These are phyloP conservation scores for Aspergillus pseudonomiae DNA, from an alignment of 2,329 filamentous ascomycete species.

Conservation along the genomic window DNA sequence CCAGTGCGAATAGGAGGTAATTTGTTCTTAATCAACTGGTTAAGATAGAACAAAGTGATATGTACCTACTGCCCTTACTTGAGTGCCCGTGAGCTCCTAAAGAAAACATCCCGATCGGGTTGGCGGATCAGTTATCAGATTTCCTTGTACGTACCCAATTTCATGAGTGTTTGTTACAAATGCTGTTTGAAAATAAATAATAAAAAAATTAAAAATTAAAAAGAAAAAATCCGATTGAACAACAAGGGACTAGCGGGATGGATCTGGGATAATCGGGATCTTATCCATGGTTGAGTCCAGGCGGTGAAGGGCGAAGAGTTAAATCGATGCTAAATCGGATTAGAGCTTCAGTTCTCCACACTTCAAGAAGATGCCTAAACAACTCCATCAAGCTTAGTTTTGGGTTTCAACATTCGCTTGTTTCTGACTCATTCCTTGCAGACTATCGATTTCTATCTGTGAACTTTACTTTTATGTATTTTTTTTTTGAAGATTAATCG, in stretches of 20 bases:
- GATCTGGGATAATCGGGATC: not conserved
- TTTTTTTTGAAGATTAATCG: slow-evolving; percentile 1
- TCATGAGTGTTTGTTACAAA: not conserved
- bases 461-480: not conserved
- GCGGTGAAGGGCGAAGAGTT: not conserved
- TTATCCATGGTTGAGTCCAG: slow-evolving; percentile 12
- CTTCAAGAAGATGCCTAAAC: not conserved
- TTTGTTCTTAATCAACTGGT: not conserved
- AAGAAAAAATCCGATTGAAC: not conserved
- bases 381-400: not conserved
- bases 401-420: not conserved
- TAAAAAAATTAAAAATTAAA: not conserved
- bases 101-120: not conserved
- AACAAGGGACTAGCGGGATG: slow-evolving; percentile 5
- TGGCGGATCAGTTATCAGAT: too few relatives aligned
- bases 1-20: not conserved
- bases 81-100: not conserved
- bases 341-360: slow-evolving; percentile 9
- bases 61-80: not conserved
- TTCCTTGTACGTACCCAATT: not conserved
- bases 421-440: not conserved
- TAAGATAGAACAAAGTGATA: not conserved
- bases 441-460: not conserved
- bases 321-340: not conserved
- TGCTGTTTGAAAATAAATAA: not conserved